phyloP scores from a whole-genome alignment of 139 green algal genomes.

The Tetraselmis striata region DNA sequence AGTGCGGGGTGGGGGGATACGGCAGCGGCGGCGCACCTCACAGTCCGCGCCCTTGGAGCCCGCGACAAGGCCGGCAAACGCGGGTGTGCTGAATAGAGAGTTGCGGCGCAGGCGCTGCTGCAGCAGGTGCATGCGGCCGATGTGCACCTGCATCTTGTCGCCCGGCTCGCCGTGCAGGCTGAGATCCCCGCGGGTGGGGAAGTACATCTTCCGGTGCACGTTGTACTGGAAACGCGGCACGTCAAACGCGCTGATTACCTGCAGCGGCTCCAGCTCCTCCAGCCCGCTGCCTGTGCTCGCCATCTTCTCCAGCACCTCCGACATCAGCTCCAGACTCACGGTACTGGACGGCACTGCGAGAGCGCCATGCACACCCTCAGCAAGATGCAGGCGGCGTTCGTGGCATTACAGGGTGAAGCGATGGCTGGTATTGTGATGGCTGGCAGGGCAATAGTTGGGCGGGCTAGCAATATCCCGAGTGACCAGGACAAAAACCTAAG shows the following conservation, averaged over 20 bases:
- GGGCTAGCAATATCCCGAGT: no score
- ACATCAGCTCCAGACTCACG: neutral
- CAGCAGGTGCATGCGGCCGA: conserved; percentile 60
- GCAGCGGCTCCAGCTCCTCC: conserved; percentile 21
- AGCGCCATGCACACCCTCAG: no score
- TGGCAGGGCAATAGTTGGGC: no score
- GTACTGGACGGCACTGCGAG: neutral
- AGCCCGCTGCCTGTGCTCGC: neutral
- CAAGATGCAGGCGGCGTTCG: no score
- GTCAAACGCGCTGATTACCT: conserved; percentile 49
- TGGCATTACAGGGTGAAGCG: no score
- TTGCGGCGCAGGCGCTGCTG: conserved; percentile 62
- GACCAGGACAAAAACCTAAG: no score
- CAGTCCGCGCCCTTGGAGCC: neutral
- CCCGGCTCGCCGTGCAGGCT: conserved; percentile 5
- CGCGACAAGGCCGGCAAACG: conserved; percentile 5
- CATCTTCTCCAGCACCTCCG: neutral
- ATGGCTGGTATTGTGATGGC: no score
- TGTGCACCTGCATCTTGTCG: conserved; percentile 62
- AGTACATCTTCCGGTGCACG: conserved; percentile 27
- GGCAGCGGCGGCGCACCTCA: conserved; percentile 3
- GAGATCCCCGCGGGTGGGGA: conserved; percentile 48
- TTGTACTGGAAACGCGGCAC: conserved; percentile 34
- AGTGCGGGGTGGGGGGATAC: no score
- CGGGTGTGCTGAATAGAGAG: conserved; percentile 46